These are phyloP conservation scores for Hibiscus tridactylites DNA, from an alignment of 345 rosid species.

Conservation along the genomic window DNA sequence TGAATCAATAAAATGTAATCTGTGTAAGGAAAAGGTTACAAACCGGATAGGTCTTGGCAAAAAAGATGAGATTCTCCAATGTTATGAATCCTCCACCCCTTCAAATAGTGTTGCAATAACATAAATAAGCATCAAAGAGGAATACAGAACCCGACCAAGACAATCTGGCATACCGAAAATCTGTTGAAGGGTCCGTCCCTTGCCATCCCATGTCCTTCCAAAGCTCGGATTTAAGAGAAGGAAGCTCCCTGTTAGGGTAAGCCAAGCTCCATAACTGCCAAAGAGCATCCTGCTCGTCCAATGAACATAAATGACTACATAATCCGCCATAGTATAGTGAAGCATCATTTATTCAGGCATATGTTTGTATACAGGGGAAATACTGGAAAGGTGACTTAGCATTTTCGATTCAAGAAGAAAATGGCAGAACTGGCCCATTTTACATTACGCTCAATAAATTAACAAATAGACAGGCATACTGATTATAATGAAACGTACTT, in stretches of 20 bases:
- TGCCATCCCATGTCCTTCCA: conserved; percentile 99
- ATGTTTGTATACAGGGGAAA: neutral
- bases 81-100: conserved; percentile 96
- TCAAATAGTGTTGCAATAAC: conserved; percentile 13
- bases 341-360: neutral
- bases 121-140: conserved; percentile 7
- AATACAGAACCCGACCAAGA: neutral
- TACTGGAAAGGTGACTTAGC: neutral
- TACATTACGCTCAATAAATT: neutral
- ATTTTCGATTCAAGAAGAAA: neutral
- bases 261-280: conserved; percentile 81
- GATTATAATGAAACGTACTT: conserved; percentile 35
- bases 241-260: conserved; percentile 74
- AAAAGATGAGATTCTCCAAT: conserved; percentile 83
- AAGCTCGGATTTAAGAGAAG: conserved; percentile 79
- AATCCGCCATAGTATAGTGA: neutral
- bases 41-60: conserved; percentile 77
- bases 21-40: conserved; percentile 20
- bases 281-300: conserved; percentile 62
- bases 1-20: neutral
- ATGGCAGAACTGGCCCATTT: neutral
- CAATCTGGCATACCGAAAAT: conserved; percentile 59
- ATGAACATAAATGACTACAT: neutral
- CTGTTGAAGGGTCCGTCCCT: conserved; percentile 94
- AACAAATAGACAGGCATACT: neutral